Evolutionary conservation across 1,284 basidiomycete genomes (phyloP).

Genomic region (Sanguinoderma infundibulare): DNA sequence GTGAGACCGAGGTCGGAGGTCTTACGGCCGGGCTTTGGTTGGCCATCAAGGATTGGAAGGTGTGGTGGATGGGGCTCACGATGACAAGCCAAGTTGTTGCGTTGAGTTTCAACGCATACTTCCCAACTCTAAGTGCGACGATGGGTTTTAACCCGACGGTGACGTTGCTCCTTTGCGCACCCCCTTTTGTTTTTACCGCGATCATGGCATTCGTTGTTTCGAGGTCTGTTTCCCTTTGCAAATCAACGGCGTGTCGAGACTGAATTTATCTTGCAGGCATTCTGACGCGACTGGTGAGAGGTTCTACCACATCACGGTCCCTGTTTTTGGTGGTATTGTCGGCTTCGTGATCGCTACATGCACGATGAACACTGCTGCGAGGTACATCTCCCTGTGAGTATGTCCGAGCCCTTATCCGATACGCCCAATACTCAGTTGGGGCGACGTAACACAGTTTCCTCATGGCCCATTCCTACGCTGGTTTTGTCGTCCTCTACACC

Average conservation of each 20-base stretch:
- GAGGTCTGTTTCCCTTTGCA: conserved; percentile 38
- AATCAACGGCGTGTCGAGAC: too few relatives aligned
- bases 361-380: conserved; percentile 67
- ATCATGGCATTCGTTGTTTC: conserved; percentile 54
- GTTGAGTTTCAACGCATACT: conserved; percentile 76
- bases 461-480: conserved; percentile 77
- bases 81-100: conserved; percentile 55
- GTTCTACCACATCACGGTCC: conserved; percentile 62
- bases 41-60: conserved; percentile 73
- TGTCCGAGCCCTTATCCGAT: not conserved
- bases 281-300: conserved; percentile 73
- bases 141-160: conserved; percentile 69
- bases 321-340: conserved; percentile 65
- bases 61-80: conserved; percentile 70
- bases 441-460: conserved; percentile 59
- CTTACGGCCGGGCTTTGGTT: conserved; percentile 53
- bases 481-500: conserved; percentile 68
- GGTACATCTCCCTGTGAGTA: conserved; percentile 74
- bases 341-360: conserved; percentile 77
- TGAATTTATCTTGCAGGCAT: conserved; percentile 49
- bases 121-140: conserved; percentile 71
- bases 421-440: not conserved
- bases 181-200: conserved; percentile 77
- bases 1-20: conserved; percentile 39
- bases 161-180: conserved; percentile 76